Base-by-base conservation (phyloP, 2,329 filamentous ascomycete genomes). In the Pseudogymnoascus sp. region DNA sequence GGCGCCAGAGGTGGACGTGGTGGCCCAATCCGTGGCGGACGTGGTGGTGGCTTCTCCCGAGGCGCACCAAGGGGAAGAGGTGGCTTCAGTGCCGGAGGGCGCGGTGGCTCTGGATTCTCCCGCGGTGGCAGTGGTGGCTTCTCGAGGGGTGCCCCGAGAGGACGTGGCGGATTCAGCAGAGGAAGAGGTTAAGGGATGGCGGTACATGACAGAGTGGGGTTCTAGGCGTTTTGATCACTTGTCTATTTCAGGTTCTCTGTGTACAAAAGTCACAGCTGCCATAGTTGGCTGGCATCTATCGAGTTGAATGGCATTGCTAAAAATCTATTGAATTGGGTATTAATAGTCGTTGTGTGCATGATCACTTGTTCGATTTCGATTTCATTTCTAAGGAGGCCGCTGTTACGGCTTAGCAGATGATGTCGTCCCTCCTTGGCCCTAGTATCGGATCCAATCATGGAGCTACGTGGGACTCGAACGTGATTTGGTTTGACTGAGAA, bases 11-110 rank as follows among this genome's bases (percentile, higher is more conserved):
- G 78, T 62, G 74, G 74, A 30, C 70, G 77, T 67, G 78, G 78
- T 58, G 79, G 72, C 65, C 70, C 75, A 43, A 73, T 74, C 63
- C 74, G 78, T 60, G 69, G 74, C 58, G 71, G 77, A 58, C 71
- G 77, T 63, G 74, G 74, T 60, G 70, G 75, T 62, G 66, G 71
- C 50, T 58, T 58, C 57, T 58, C 57, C 11, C 74, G 83, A 67
- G 82, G 82, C 58, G 78, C 78, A 54, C 78, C 80, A 47, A 75
- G 82, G 20, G 82, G 82, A 50, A 74, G 80, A 66, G 80, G 82
- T 65, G 79, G 78, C 14, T 77, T 77, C 68, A 76, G 74, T 62
- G 73, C 74, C 41, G 69, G 72, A 58, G 71, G 72, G 41, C 71
- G 78, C 65, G 75, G 78, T 61, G 73, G 76, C 41, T 73, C 74